Base-by-base conservation (phyloP, 2,329 filamentous ascomycete species). In the Xylaria multiplex region DNA sequence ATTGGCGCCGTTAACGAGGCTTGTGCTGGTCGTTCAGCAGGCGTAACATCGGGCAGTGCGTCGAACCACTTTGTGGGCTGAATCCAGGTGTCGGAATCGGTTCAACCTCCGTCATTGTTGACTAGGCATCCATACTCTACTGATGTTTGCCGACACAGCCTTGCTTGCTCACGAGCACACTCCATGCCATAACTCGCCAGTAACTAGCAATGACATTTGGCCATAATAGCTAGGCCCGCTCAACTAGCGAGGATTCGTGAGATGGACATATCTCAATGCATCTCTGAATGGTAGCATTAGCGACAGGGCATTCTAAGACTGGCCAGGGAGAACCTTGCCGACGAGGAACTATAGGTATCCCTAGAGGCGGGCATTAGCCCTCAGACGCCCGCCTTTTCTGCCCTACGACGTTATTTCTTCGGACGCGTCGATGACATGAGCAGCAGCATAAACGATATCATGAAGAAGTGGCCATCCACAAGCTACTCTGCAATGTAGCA, bases 1-100 rank as follows among this genome's bases (percentile, higher is more conserved):
- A 66, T 66, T 66, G 64, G 64, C 27, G 49, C 27, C 56, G 16
- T 55, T 63, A 30, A 63, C 64, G 64, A 67, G 56, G 60, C 27
- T 48, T 50, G 49, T 22, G 14, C 13, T 24, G 32, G 43, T 42
- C 50, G 13, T 55, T 56, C 42, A 43, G 32, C 22, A 50, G 32
- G 22, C 13, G 24, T 54, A n/a, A 55, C 48, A 43, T 62, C 42
- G 49, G 49, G 30, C 42, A 59, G 54, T 59, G 37, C 50, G 48
- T 59, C 54, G 35, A 40, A 55, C 35, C 42, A 55, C 27, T 35
- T 49, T 42, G 24, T 53, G 43, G 45, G 59, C 59, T 55, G 55
- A 56, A 32, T 27, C 37, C 32, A 14, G 48, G 22, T 50, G 14
- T 32, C 53, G 27, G 43, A 62, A 43, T 57, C 52, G 35, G 64